These are phyloP conservation scores for Neonothopanus nambi DNA, from an alignment of 1,284 basidiomycete genomes.

Conservation along the genomic window DNA sequence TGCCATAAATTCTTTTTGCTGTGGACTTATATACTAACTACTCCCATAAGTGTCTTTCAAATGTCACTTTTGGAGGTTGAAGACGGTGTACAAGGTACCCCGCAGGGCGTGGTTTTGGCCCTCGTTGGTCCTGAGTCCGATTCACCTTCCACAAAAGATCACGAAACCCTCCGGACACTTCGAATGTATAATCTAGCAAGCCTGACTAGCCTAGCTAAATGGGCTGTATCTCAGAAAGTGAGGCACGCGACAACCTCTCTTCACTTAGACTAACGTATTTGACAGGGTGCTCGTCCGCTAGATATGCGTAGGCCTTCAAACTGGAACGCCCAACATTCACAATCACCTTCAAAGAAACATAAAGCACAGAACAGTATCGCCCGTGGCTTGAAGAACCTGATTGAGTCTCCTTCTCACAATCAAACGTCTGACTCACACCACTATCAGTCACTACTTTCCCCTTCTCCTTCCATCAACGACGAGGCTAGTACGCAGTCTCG, in stretches of 20 bases:
- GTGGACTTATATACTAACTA: not conserved
- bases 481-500: constrained; percentile 14
- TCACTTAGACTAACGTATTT: constrained; percentile 9
- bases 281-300: constrained; percentile 59
- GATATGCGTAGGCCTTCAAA: constrained; percentile 54
- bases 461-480: constrained; percentile 20
- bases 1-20: constrained; percentile 25
- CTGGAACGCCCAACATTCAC: constrained; percentile 53
- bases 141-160: constrained; percentile 37
- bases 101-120: constrained; percentile 73
- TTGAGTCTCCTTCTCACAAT: constrained; percentile 41
- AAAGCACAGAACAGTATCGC: constrained; percentile 58
- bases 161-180: constrained; percentile 53
- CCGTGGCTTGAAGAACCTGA: constrained; percentile 55
- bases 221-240: constrained; percentile 68
- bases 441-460: constrained; percentile 35
- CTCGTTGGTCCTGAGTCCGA: constrained; percentile 64
- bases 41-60: constrained; percentile 59
- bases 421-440: constrained; percentile 23
- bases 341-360: constrained; percentile 53
- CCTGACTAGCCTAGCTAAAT: constrained; percentile 70
- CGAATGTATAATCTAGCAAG: constrained; percentile 82
- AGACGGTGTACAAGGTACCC: constrained; percentile 54
- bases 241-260: constrained; percentile 17
- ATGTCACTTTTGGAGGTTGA: constrained; percentile 73